Percentiles rank a stretch among this genome's conserved stretches.
phyloP scores from a whole-genome alignment of 164 flowering plant genomes.

The Magnolia sinica region DNA sequence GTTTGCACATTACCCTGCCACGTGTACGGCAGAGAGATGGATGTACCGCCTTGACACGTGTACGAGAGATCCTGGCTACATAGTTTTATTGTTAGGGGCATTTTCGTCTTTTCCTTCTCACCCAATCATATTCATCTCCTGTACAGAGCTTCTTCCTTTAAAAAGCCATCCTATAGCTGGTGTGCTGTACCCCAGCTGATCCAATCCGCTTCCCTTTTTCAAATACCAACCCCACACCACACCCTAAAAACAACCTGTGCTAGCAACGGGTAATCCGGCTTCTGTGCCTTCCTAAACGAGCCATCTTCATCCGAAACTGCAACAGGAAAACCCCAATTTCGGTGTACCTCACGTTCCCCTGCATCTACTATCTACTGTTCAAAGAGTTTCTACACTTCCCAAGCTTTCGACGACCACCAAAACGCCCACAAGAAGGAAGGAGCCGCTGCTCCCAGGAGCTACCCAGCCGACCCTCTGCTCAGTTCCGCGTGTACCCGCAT shows the following conservation, averaged over 20 bases:
- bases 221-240: no score
- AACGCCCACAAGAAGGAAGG: conserved; percentile 73
- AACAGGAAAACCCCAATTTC: background rate
- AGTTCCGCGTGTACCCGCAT: background rate
- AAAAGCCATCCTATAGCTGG: background rate
- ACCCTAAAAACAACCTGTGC: no score
- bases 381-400: conserved; percentile 59
- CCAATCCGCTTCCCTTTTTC: no score
- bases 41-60: no score
- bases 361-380: conserved; percentile 59
- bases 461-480: background rate
- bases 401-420: conserved; percentile 76
- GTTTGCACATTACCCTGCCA: no score
- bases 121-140: background rate
- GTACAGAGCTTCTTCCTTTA: background rate
- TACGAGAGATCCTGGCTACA: no score
- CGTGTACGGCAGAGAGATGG: no score
- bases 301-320: conserved; percentile 7
- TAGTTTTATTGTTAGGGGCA: background rate
- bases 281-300: conserved; percentile 33
- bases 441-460: conserved; percentile 42
- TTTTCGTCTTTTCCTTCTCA: background rate
- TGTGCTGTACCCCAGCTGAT: no score
- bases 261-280: conserved; percentile 29
- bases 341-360: conserved; percentile 31